Evolutionary conservation across 2,329 filamentous ascomycete species (phyloP), one percentile per base, ranked within the genome.

Genomic region (Corynespora cassiicola): DNA sequence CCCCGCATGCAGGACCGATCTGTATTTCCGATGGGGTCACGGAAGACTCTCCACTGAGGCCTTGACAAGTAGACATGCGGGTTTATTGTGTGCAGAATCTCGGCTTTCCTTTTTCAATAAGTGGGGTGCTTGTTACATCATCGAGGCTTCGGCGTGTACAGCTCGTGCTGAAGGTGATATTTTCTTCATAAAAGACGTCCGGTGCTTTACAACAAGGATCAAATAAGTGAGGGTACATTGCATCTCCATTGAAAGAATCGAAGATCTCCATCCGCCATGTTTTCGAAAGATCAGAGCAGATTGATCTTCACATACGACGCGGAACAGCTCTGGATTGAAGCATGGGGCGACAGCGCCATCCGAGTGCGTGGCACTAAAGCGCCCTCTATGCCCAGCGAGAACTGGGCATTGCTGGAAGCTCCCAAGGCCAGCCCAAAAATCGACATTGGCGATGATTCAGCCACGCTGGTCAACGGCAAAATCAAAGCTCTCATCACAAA

Each of bases 241-340:
- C 14, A 11, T 27, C 25, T 27, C 25, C 6, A 27, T 27, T 27
- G 25, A 16, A 16, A 27, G 9, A 16, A 14, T 16, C 17, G 25
- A 27, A 27, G 9, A 14, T 16, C 35, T 16, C 25, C 31, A 17
- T 20, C 17, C 11, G 23, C 26, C 18, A 67, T 69, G 64, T 52
- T 66, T 7, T 37, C 78, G 1, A 43, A 55, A 7, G 73, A 82
- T 11, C 78, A 75, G 2, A 77, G 80, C 40, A 82, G 78, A 10
- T 78, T 82, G 3, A 76, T 85, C 41, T 86, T 79, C 57, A 79
- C 77, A 43, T 76, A 71, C 39, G 75, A 78, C 54, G 71, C 71
- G n/a, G 74, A 78, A 46, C 56, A 66, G 16, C 60, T 78, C 38
- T 72, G 72, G 65, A 65, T 79, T 35, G 72, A 79, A 33, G 58